Evolutionary conservation across 805 yeast species (phyloP), one percentile per base, ranked within the genome.

Genomic region (Lipomyces sp.): DNA sequence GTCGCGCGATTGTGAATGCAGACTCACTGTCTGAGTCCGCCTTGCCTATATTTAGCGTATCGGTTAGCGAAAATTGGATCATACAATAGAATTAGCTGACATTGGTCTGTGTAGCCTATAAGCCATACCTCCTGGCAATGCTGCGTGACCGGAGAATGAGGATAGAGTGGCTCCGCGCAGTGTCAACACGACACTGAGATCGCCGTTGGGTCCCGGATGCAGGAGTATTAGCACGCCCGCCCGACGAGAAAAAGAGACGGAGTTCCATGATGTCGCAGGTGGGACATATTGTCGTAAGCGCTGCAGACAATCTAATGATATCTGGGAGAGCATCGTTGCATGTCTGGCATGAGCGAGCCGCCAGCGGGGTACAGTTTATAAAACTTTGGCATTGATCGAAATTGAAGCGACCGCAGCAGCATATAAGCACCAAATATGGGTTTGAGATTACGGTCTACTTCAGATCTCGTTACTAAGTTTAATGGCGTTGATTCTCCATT

Each of bases 81-180:
- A 29, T 15, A 4, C 10, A 62, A 15, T 35, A 60, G 32, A 58
- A 60, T 8, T 24, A 35, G 15, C 6, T 13, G 42, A 57, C 5
- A 11, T 33, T 32, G 42, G n/a, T n/a, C 29, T n/a, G n/a, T n/a
- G 7, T 10, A 6, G 32, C 6, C 39, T 11, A 89, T 93, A 7
- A 90, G 88, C 73, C 85, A 11, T 88, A 7, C 98, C 98, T 2
- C 98, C 98, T 3, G 98, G 98, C 7, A 93, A 80, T 1, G 97
- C 91, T 4, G 90, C 90, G 76, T 93, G 97, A 4, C 98, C 97
- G 0, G 95, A 89, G 78, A 92, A 93, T 62, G 85, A 85, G 59
- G 86, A 81, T 72, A 94, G 80, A 48, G 83, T 80, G 58, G 89
- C 81, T 2, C 96, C 87, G 68, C 98, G 78, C 72, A 89, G 87